Conservation (phyloP, 345 rosid genomes). For the Pistacia atlantica region DNA sequence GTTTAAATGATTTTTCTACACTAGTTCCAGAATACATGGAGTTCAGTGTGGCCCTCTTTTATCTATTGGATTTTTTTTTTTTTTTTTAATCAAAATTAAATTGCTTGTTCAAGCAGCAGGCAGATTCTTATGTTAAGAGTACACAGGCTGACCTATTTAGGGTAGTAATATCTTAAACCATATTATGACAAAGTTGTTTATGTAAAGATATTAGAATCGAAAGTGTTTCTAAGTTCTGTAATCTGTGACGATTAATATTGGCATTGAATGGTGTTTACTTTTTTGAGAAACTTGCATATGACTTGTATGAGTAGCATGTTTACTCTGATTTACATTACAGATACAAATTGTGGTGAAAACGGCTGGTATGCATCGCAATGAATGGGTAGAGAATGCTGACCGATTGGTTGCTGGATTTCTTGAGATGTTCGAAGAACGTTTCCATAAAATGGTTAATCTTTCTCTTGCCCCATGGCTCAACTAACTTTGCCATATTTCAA, state of each 20-base stretch:
- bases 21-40: no score
- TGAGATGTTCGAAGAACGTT: conserved; percentile 73
- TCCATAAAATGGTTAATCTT: conserved; percentile 60
- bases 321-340: conserved; percentile 31
- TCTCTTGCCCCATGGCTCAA: background rate
- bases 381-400: conserved; percentile 71
- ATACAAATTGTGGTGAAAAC: conserved; percentile 71
- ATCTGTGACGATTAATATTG: background rate
- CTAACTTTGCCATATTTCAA: background rate
- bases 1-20: background rate
- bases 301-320: background rate
- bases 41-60: background rate
- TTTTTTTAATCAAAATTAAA: background rate
- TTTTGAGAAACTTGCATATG: background rate
- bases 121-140: background rate
- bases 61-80: background rate
- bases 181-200: background rate
- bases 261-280: background rate
- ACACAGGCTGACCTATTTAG: background rate
- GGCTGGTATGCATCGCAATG: conserved; percentile 54
- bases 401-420: conserved; percentile 70
- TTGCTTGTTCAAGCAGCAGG: background rate
- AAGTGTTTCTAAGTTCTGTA: background rate
- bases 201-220: background rate
- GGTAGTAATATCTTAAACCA: background rate